Evolutionary conservation across 495 filamentous ascomycete genomes (phyloP), one percentile per base, ranked within the genome.

Genomic region (Massariosphaeria phaeospora): DNA sequence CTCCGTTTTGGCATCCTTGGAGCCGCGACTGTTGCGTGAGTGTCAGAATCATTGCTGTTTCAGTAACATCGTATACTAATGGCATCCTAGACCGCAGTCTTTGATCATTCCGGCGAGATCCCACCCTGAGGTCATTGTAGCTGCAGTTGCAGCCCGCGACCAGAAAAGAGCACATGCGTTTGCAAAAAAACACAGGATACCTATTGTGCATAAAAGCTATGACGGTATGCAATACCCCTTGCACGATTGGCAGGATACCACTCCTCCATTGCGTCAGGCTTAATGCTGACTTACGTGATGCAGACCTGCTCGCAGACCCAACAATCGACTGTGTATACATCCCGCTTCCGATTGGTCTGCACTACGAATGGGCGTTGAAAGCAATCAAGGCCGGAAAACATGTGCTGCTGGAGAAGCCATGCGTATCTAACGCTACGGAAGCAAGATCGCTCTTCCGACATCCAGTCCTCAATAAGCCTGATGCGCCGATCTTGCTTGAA

Each of bases 91-190:
- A 6, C 76, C 78, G 0, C n/a, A 64, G 1, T 69, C 79, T 9
- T 48, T 86, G 10, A 79, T 84, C 30, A 57, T 47, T n/a, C 79
- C 83, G 0, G 79, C 82, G 6, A 75, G 69, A 44, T 70, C 71
- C 6, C 82, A 85, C 57, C 71, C 81, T 0, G 81, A 82, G 39
- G 77, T 83, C 25, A 70, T 81, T 18, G 52, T 88, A 29, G 71
- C 72, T 1, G 76, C 76, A 1, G 74, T 88, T 0, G 79, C 83
- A 5, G 78, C 82, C 5, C 72, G 81, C n/a, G 76, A 83, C 54
- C 57, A 47, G 11, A 64, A 64, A 6, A 76, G 71, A 48, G 83
- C 82, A 0, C 63, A 75, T 42, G 67, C 66, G 0, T 85, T 75
- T 63, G 82, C 83, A 2, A 76, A 78, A 62, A 76, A 74, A 48